phyloP scores from a whole-genome alignment of 176 grass and related monocot genomes.

The Triticum monococcum region DNA sequence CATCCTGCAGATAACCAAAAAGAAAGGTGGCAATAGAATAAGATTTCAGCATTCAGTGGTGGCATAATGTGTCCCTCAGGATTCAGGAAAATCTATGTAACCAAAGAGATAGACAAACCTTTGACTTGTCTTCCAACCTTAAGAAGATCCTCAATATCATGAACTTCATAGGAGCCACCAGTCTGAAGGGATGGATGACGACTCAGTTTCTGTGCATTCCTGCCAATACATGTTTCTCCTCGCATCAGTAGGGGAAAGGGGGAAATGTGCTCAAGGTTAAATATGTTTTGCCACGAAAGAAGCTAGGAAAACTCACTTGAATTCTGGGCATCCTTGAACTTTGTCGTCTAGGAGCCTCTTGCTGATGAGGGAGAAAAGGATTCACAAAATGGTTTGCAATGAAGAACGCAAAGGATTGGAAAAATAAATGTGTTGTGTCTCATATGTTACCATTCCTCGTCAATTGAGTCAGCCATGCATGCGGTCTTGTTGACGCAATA shows the following conservation, averaged over 20 bases:
- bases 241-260: constrained; percentile 20
- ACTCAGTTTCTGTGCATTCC: constrained; percentile 91
- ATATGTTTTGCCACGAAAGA: constrained; percentile 11
- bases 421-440: too few relatives aligned
- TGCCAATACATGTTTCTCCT: constrained; percentile 32
- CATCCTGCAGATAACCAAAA: constrained; percentile 56
- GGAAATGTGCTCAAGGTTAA: background rate
- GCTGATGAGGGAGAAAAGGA: constrained; percentile 38
- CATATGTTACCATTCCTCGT: constrained; percentile 72
- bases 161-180: constrained; percentile 90
- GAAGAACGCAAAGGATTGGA: too few relatives aligned
- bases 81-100: constrained; percentile 15
- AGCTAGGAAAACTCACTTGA: constrained; percentile 65
- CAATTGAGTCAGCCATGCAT: constrained; percentile 55
- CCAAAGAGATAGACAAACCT: constrained; percentile 53
- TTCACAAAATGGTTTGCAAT: constrained; percentile 2
- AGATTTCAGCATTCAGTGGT: background rate
- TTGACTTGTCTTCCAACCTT: constrained; percentile 66
- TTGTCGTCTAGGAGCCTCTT: constrained; percentile 66
- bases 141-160: constrained; percentile 97
- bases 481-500: constrained; percentile 78
- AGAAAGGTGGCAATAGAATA: constrained; percentile 9
- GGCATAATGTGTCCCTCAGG: background rate
- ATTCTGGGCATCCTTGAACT: constrained; percentile 75
- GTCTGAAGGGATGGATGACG: constrained; percentile 85